Evolutionary conservation across 352 stramenopile genomes (phyloP), one percentile per base, ranked within the genome.

Genomic region (Pythium brachiatum): DNA sequence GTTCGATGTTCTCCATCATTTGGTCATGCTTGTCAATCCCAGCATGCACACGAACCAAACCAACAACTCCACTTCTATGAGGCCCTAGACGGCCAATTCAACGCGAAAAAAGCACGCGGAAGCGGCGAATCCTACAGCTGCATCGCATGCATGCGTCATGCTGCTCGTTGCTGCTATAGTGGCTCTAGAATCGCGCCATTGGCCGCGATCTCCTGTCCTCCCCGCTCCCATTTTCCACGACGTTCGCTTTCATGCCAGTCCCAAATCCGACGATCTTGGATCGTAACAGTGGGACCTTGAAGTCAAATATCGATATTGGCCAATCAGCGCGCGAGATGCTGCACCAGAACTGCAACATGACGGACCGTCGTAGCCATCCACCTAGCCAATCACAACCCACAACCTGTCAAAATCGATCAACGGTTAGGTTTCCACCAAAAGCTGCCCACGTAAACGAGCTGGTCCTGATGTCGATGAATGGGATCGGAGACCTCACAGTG

Each of bases 231-330:
- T 43, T 57, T 44, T 43, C 51, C 18, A 12, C 18, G 16, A 20
- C 13, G 51, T 25, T 15, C 36, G 3, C 36, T 13, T 44, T 18
- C 18, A 31, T 44, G 12, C 51, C n/a, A 41, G 16, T 41, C 51
- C 16, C 25, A 7, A 41, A 23, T 41, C 29, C 31, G 27, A 29
- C 51, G 51, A 57, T 57, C 51, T 57, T 57, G 27, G 51, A 57
- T 11, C 32, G 51, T 13, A 12, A 51, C 1, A 51, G 55, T 60
- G 53, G 53, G 34, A 62, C 20, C 21, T 62, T 62, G 55, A 62
- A 62, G 55, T 62, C 55, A 26, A n/a, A 11, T 23, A 11, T 29
- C 27, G 39, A 62, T 62, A 62, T 62, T 44, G 16, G 23, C 55
- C 55, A 62, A 62, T 62, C 39, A 52, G 26, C 23, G 21, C 41